A percentile compares a stretch with the other conserved stretches of the same genome.
Conservation (phyloP, 768 basidiomycete genomes). For the Artomyces pyxidatus region DNA sequence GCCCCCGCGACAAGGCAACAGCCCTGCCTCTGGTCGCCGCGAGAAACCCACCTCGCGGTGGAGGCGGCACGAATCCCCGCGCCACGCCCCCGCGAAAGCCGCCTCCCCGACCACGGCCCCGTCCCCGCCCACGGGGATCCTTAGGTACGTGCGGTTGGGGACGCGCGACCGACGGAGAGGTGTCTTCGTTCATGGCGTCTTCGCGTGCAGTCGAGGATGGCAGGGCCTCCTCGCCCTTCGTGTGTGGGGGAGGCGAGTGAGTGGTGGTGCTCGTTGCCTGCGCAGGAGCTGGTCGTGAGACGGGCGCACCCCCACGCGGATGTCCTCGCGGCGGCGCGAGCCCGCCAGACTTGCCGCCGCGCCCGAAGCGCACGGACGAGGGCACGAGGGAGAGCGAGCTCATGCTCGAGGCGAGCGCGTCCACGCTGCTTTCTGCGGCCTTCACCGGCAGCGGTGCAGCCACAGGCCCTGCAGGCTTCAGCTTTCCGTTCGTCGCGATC, state of each 20-base stretch:
- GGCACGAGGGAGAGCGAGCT: conserved; percentile 54
- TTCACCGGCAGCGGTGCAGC: neutral
- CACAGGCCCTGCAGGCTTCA: neutral
- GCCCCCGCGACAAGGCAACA: neutral
- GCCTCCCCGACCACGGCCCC: conserved; percentile 1
- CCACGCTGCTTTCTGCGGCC: conserved; percentile 21
- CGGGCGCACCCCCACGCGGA: neutral
- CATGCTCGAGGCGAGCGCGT: conserved; percentile 42
- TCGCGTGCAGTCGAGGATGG: neutral
- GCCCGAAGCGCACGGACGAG: conserved; percentile 61
- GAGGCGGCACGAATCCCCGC: conserved; percentile 7
- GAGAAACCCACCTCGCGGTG: conserved; percentile 11
- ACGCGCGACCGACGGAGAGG: too few species aligned
- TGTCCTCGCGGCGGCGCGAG: conserved; percentile 1
- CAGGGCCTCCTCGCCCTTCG: neutral
- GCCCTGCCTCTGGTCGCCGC: neutral
- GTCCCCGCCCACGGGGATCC: conserved; percentile 1
- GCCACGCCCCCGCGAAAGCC: neutral
- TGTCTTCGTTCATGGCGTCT: conserved; percentile 3
- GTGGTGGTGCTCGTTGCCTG: neutral
- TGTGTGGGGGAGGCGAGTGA: neutral
- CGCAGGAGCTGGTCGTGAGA: neutral
- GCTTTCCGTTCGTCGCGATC: neutral
- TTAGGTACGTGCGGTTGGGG: neutral
- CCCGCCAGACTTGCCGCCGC: conserved; percentile 37